Conservation (phyloP, 73 alveolate species). For the Stentor roeselii region DNA sequence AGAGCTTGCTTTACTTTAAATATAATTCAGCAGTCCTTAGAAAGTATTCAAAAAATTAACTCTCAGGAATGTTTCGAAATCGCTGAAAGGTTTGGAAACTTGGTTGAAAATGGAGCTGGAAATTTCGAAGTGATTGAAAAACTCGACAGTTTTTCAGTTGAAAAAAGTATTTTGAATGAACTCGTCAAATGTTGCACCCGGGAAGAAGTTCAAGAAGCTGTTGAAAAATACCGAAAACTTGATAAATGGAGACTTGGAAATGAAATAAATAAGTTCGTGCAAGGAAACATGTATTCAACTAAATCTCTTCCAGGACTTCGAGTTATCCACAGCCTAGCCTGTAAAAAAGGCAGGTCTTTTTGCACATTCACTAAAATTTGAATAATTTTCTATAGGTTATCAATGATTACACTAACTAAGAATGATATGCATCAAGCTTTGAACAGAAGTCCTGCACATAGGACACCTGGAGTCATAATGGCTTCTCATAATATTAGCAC, state of each 20-base stretch:
- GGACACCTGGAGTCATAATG: conserved; percentile 70
- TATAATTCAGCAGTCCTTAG: not conserved
- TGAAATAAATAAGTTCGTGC: not conserved
- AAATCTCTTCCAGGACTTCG: not conserved
- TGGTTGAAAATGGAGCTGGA: not conserved
- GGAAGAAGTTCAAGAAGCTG: not conserved
- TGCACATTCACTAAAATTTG: conserved; percentile 9
- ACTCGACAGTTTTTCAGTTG: not conserved
- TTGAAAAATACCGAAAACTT: not conserved
- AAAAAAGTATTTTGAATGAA: not conserved
- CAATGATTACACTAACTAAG: not conserved
- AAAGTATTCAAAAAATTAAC: not conserved
- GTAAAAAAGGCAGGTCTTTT: not conserved
- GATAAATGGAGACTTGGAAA: not conserved
- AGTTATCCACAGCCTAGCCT: not conserved
- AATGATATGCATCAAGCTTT: conserved; percentile 12
- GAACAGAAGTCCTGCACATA: conserved; percentile 62
- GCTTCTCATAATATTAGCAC: conserved; percentile 74
- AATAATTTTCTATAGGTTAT: not conserved
- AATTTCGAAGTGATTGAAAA: not conserved
- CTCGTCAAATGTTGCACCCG: not conserved
- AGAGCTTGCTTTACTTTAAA: not conserved
- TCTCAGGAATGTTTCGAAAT: not conserved
- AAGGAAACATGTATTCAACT: not conserved
- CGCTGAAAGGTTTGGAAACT: not conserved